Percentiles rank a stretch among this genome's conserved stretches.
Conservation (phyloP, 129 eudicot genomes). For the Heracleum sosnowskyi region DNA sequence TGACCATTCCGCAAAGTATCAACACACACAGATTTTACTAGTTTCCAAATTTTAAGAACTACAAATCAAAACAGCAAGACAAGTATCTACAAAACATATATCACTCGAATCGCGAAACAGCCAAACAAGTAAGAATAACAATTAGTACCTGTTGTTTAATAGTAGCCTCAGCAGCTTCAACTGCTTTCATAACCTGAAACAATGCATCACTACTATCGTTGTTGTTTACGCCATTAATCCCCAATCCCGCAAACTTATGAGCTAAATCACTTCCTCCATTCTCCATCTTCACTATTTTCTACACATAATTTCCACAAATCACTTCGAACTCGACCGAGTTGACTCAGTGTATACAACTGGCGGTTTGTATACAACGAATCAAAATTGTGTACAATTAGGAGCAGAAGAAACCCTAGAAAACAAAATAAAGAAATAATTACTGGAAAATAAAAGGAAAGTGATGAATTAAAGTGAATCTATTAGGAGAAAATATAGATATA, state of each 20-base stretch:
- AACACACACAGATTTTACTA: too few relatives aligned
- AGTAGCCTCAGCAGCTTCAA: conserved; percentile 92
- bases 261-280: conserved; percentile 51
- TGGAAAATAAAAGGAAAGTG: neutral
- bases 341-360: neutral
- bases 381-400: neutral
- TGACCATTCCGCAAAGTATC: neutral
- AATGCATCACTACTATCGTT: conserved; percentile 31
- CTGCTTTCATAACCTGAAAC: conserved; percentile 90
- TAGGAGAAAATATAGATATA: too few relatives aligned
- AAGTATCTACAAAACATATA: neutral
- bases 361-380: neutral
- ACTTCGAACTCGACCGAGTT: neutral
- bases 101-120: neutral
- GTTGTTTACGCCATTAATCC: conserved; percentile 18
- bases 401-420: too few relatives aligned
- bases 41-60: neutral
- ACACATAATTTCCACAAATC: neutral
- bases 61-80: neutral
- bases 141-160: conserved; percentile 67
- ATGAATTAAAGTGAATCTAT: neutral
- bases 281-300: conserved; percentile 34
- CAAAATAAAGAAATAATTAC: too few relatives aligned
- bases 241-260: conserved; percentile 35
- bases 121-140: too few relatives aligned